Evolutionary conservation across 306 rosid species (phyloP), one percentile per base, ranked within the genome.

Genomic region (Amphicarpaea edgeworthii): DNA sequence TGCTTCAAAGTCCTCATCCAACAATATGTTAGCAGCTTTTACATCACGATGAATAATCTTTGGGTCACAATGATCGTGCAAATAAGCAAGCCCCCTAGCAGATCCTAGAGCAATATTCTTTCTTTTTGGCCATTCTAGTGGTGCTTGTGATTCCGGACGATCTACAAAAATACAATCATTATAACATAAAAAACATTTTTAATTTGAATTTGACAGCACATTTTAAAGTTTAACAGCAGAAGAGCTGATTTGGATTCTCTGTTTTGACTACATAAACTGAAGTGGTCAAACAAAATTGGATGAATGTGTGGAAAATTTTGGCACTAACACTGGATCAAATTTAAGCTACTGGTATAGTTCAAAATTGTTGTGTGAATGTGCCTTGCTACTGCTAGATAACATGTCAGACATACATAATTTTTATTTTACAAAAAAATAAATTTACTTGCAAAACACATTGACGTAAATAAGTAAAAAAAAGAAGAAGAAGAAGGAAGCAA

Each of bases 11-110:
- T 95, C 91, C 70, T 92, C 88, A 73, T 95, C 98, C 78, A 95
- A 87, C 75, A 95, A 81, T 81, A 95, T 90, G 46, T 92, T 95
- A 37, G 98, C 97, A 51, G 98, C 97, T 83, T 95, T 95, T 43
- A 95, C 95, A 83, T 92, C 96, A 76, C 96, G 93, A 66, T 92
- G 98, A 83, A 95, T 95, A 77, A 95, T 95, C 86, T 90, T 92
- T 3, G 98, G 97, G 83, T 90, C 88, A 78, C 97, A 95, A 73
- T 95, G 97, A 84, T 95, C 98, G 70, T 95, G 99, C 84, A 95
- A 83, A 84, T 95, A 92, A 65, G 97, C 89, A 68, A 92, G 93
- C 24, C 97, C 98, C 83, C 90, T 89, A 14, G 99, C 97, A 81
- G 97, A 16, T 78, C 97, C 99, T 60, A 95, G 65, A 7, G 99